phyloP scores from a whole-genome alignment of 495 filamentous ascomycete species.

The Aspergillus asperescens region DNA sequence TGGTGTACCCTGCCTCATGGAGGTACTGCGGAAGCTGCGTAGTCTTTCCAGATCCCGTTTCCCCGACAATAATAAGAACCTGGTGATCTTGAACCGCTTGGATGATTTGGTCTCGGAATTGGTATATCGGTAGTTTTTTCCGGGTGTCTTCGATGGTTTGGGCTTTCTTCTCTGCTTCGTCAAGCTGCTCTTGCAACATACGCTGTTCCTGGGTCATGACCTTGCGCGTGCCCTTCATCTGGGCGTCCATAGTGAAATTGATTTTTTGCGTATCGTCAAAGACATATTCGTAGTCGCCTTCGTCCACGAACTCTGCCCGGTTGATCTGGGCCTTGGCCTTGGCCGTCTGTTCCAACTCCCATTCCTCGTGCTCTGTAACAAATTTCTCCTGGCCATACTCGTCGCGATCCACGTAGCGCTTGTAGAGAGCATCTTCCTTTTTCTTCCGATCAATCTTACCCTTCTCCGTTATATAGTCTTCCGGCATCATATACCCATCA shows the following conservation, averaged over 20 bases:
- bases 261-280: constrained; percentile 87
- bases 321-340: constrained; percentile 87
- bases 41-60: constrained; percentile 85
- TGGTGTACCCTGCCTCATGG: constrained; percentile 81
- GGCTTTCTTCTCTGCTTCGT: constrained; percentile 81
- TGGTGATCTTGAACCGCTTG: constrained; percentile 72
- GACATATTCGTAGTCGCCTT: constrained; percentile 89
- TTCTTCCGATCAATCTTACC: constrained; percentile 84
- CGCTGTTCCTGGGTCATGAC: constrained; percentile 72
- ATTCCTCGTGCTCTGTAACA: constrained; percentile 92
- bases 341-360: constrained; percentile 85
- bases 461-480: constrained; percentile 90
- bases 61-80: constrained; percentile 82
- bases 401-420: constrained; percentile 83
- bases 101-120: constrained; percentile 70
- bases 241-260: constrained; percentile 74
- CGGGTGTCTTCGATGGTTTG: constrained; percentile 84
- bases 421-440: constrained; percentile 86
- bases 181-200: constrained; percentile 69
- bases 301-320: constrained; percentile 66
- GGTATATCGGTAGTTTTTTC: constrained; percentile 86
- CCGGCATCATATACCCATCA: constrained; percentile 90
- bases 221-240: constrained; percentile 61
- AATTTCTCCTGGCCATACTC: constrained; percentile 84
- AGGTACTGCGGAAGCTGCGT: constrained; percentile 88